A percentile compares a stretch with the other conserved stretches of the same genome.
phyloP scores from a whole-genome alignment of 371 early-diverging fungal species.

The Syncephalastrum sp. region DNA sequence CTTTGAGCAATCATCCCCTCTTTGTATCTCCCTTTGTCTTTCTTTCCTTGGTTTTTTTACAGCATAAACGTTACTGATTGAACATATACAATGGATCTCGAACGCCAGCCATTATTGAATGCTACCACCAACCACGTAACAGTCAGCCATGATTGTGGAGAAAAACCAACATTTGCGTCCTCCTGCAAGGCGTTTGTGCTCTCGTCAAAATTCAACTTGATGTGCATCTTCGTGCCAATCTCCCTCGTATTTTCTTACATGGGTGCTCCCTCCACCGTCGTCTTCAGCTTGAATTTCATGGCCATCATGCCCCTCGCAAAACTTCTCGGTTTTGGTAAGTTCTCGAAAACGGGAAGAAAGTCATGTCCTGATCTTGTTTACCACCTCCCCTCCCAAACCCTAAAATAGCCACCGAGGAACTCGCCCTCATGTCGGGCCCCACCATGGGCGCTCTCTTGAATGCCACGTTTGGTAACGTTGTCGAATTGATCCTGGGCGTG shows the following conservation, averaged over 20 bases:
- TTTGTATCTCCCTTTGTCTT: too few species aligned
- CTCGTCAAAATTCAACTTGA: slow-evolving; percentile 62
- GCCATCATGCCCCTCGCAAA: slow-evolving; percentile 93
- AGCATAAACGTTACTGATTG: too few species aligned
- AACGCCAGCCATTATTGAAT: too few species aligned
- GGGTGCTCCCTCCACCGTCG: slow-evolving; percentile 59
- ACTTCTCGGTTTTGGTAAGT: slow-evolving; percentile 47
- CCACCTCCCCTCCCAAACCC: too few species aligned
- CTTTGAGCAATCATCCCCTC: too few species aligned
- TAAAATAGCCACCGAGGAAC: slow-evolving; percentile 43
- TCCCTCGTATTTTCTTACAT: slow-evolving; percentile 62
- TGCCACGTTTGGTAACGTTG: slow-evolving; percentile 69
- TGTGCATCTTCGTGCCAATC: slow-evolving; percentile 76
- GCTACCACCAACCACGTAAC: too few species aligned
- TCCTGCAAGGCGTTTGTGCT: slow-evolving; percentile 29
- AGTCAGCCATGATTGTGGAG: neutral
- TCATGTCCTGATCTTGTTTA: neutral
- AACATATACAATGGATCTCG: too few species aligned
- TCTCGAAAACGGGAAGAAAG: neutral
- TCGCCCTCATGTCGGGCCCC: slow-evolving; percentile 43
- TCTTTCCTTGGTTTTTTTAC: too few species aligned
- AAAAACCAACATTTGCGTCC: slow-evolving; percentile 26
- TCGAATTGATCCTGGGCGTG: slow-evolving; percentile 84
- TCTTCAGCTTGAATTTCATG: slow-evolving; percentile 84
- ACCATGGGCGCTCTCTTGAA: slow-evolving; percentile 32